phyloP scores from a whole-genome alignment of 2,329 filamentous ascomycete species.

The Leptographium procerum region DNA sequence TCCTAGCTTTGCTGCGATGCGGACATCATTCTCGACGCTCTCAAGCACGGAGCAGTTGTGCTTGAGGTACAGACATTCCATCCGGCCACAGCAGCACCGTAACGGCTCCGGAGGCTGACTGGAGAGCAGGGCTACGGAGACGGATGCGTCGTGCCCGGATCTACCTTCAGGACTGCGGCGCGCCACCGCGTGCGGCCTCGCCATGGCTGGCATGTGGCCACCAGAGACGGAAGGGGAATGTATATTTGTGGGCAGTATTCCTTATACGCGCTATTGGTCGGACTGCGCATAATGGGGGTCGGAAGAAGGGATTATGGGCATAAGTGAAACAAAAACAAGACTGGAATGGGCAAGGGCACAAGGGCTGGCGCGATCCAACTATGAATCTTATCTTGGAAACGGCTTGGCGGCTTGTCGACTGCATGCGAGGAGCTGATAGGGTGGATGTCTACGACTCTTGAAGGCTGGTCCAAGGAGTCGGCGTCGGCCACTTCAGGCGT shows the following conservation, averaged over 20 bases:
- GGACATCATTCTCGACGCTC: slow-evolving; percentile 76
- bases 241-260: background rate
- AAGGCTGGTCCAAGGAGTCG: too few relatives aligned
- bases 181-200: background rate
- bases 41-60: slow-evolving; percentile 71
- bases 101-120: slow-evolving; percentile 24
- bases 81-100: slow-evolving; percentile 75
- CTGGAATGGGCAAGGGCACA: background rate
- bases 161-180: background rate
- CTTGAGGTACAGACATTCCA: slow-evolving; percentile 67
- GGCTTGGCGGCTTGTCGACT: too few relatives aligned
- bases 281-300: background rate
- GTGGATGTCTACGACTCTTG: too few relatives aligned
- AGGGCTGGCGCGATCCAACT: too few relatives aligned
- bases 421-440: too few relatives aligned
- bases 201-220: background rate
- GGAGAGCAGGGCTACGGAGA: background rate
- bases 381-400: too few relatives aligned
- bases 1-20: slow-evolving; percentile 74
- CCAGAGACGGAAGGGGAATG: background rate
- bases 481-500: background rate
- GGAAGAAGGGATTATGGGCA: background rate
- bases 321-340: background rate
- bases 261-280: background rate
- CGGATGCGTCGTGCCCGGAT: background rate